Evolutionary conservation across 768 basidiomycete genomes (phyloP), one percentile per base, ranked within the genome.

Genomic region (Cystobasidium tubakii): DNA sequence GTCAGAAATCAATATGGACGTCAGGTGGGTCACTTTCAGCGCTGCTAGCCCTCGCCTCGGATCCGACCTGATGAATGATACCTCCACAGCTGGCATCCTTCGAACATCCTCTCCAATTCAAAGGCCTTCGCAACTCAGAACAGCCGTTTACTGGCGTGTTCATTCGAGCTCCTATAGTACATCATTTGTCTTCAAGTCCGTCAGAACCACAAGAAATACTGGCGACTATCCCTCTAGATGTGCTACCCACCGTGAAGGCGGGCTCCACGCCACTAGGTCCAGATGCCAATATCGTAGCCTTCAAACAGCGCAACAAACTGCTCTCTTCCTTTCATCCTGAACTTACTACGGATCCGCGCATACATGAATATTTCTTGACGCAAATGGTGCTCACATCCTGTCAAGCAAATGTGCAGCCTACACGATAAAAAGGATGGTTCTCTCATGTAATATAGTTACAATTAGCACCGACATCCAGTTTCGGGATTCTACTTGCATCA

Each of bases 311-410:
- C 31, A 84, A 83, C 31, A 88, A 92, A 79, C 83, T 98, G 74
- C 84, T 93, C 33, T 92, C 93, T 2, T 91, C 89, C 0, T 97
- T 96, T 83, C 95, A 98, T 79, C 95, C 94, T 0, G 95, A 98
- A 81, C 83, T 98, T 55, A 93, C 91, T 27, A 84, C 85, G 72
- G 95, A 98, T 79, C 82, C 86, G 73, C 87, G 94, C 44, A 91
- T 97, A 79, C 94, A 96, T 81, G 90, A 95, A 74, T 95, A 90
- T 80, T 97, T 95, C 79, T 84, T 95, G 50, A 84, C 84, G 69
- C 85, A 88, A 78, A 43, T 78, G 54, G 76, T 78, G 0, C 29
- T 76, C 29, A 43, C 67, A 31, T 42, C 42, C 9, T 42, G 42
- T 7, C 42, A 42, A 42, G 42, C 42, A 42, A 7, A 7, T 42